Evolutionary conservation across 192 early-diverging fungal genomes (phyloP).

Genomic region (Coemansia asiatica): DNA sequence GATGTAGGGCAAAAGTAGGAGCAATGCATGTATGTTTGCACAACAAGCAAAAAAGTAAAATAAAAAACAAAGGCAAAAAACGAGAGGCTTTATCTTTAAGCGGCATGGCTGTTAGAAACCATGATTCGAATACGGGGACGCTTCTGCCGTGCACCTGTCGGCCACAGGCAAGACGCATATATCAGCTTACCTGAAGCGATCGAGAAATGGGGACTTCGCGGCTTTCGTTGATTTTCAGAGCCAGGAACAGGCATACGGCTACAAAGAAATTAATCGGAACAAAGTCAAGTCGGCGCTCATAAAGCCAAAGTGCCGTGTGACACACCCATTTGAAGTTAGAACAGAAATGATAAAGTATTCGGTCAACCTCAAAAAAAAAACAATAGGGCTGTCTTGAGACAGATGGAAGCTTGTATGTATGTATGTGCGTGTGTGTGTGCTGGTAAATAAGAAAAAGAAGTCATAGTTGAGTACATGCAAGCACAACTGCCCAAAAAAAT

Average conservation of each 20-base stretch:
- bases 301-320: not conserved
- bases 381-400: no score
- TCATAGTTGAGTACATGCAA: not conserved
- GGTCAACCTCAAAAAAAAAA: not conserved
- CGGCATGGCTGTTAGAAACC: no score
- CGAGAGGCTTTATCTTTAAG: no score
- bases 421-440: no score
- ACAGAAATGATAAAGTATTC: not conserved
- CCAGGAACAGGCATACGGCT: conserved; percentile 44
- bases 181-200: conserved; percentile 48
- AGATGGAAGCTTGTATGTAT: no score
- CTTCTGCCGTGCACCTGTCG: no score
- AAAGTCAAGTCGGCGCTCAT: not conserved
- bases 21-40: no score
- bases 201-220: conserved; percentile 48
- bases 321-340: not conserved
- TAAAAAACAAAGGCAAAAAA: no score
- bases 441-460: no score
- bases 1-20: no score
- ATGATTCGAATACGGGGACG: no score
- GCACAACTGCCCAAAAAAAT: not conserved
- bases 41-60: no score
- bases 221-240: conserved; percentile 54
- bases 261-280: conserved; percentile 13
- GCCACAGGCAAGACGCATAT: not conserved